Evolutionary conservation across 371 early-diverging fungal species (phyloP), one percentile per base, ranked within the genome.

Genomic region (Caulochytrium protostelioides): DNA sequence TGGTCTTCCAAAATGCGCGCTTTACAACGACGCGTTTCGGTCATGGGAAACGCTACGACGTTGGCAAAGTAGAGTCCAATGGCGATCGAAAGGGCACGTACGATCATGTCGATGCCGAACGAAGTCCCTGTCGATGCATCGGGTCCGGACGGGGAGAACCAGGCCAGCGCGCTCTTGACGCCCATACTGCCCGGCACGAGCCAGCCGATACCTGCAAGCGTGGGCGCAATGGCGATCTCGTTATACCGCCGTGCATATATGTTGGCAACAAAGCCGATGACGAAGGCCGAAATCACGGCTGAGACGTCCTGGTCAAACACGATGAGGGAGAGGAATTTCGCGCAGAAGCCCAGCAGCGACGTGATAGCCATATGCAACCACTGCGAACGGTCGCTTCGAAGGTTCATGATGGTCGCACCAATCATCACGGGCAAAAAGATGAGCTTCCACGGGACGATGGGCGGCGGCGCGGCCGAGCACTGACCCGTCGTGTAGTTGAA

Each of bases 131-230:
- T 23, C 14, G 33, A n/a, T 3, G 17, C 28, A 21, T 32, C 34
- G 2, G 23, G 19, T 6, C 29, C 17, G 14, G 13, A 15, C 3
- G 29, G 22, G 13, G 22, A 19, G 10, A 46, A 21, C 7, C 36
- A 31, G 6, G 46, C 46, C 6, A 42, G 32, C 5, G 41, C 46
- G 2, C 46, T 41, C 8, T 38, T 30, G 6, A 42, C 39, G 6
- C 46, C 46, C 15, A 41, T 39, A 4, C 39, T 29, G 18, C 46
- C 46, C 4, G 46, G 46, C 9, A 46, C 46, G 5, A 46, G 30
- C 46, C 46, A 46, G n/a, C 31, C n/a, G 16, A 46, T 46, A 34
- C 46, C 46, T 4, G 38, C 13, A 6, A 46, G 34, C 2, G 37
- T 27, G 10, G 33, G 15, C 17, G 34, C 41, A 17, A 46, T 41